phyloP scores from a whole-genome alignment of 2,329 filamentous ascomycete genomes.

The Periconia macrospinosa region DNA sequence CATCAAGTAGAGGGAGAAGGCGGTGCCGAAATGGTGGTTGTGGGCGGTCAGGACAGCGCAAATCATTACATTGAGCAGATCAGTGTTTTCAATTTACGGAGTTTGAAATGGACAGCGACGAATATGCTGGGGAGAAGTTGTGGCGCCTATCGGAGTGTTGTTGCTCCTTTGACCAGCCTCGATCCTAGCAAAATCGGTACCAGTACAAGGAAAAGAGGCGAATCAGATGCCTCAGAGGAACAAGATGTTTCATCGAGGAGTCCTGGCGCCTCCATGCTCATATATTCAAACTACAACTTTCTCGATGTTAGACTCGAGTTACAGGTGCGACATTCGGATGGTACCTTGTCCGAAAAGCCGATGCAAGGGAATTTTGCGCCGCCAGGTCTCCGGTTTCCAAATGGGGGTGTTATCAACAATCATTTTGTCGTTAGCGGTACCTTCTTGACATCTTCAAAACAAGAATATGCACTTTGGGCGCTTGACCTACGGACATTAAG shows the following conservation, averaged over 20 bases:
- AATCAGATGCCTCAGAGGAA: slow-evolving; percentile 42
- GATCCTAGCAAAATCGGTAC: slow-evolving; percentile 69
- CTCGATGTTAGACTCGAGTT: slow-evolving; percentile 94
- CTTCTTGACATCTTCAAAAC: slow-evolving; percentile 95
- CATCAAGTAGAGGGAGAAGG: slow-evolving; percentile 88
- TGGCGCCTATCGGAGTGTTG: slow-evolving; percentile 93
- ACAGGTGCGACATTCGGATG: slow-evolving; percentile 83
- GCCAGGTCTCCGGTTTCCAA: slow-evolving; percentile 91
- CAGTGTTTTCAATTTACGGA: slow-evolving; percentile 94
- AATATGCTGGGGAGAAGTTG: slow-evolving; percentile 87
- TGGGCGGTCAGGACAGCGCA: slow-evolving; percentile 93
- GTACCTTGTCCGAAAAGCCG: slow-evolving; percentile 78
- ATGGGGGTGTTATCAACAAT: slow-evolving; percentile 91
- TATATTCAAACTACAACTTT: slow-evolving; percentile 99
- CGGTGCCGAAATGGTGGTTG: slow-evolving; percentile 95
- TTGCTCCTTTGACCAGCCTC: slow-evolving; percentile 74
- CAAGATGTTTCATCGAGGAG: slow-evolving; percentile 32
- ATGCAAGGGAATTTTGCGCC: slow-evolving; percentile 89
- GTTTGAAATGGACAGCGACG: slow-evolving; percentile 92
- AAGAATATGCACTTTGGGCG: slow-evolving; percentile 97
- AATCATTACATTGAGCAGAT: slow-evolving; percentile 99
- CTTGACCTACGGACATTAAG: slow-evolving; percentile 84
- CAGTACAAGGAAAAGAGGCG: slow-evolving; percentile 44
- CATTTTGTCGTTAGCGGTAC: slow-evolving; percentile 98
- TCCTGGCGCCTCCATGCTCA: slow-evolving; percentile 73